Evolutionary conservation across 23 red algal genomes (phyloP).

Genomic region (Gracilaria vermiculophylla): DNA sequence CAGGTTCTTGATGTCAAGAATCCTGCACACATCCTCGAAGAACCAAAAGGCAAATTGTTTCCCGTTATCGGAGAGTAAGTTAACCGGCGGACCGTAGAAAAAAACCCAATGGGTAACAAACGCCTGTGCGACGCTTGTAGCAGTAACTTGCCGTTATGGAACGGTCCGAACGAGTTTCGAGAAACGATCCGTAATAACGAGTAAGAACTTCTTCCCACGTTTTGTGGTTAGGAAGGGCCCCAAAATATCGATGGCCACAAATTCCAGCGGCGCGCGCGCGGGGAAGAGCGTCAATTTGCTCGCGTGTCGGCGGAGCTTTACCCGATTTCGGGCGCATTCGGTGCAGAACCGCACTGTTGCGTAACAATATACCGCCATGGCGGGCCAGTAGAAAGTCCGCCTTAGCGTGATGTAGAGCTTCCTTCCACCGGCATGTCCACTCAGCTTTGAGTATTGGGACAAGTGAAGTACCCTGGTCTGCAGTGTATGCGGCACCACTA

Average conservation of each 20-base stretch:
- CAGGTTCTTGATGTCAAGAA: not conserved
- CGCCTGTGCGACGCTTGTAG: not conserved
- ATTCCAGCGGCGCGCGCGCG: not conserved
- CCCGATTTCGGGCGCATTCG: too few species aligned
- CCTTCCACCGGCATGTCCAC: not conserved
- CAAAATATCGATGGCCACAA: not conserved
- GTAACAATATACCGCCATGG: not conserved
- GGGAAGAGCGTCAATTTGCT: too few species aligned
- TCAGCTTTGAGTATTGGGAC: not conserved
- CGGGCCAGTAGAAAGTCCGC: not conserved
- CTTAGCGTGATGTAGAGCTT: not conserved
- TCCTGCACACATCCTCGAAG: too few species aligned
- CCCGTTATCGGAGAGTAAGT: not conserved
- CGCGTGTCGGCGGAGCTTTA: too few species aligned
- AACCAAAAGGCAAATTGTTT: too few species aligned
- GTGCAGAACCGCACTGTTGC: not conserved
- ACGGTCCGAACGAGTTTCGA: not conserved
- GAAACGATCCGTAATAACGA: not conserved
- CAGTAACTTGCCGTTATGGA: not conserved
- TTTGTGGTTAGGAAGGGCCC: not conserved
- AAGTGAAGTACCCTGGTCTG: not conserved
- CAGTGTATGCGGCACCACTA: not conserved
- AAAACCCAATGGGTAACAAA: not conserved
- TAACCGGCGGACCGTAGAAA: not conserved
- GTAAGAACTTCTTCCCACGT: not conserved